Conservation (phyloP, 2,329 filamentous ascomycete genomes). For the Fusarium tuaranense region DNA sequence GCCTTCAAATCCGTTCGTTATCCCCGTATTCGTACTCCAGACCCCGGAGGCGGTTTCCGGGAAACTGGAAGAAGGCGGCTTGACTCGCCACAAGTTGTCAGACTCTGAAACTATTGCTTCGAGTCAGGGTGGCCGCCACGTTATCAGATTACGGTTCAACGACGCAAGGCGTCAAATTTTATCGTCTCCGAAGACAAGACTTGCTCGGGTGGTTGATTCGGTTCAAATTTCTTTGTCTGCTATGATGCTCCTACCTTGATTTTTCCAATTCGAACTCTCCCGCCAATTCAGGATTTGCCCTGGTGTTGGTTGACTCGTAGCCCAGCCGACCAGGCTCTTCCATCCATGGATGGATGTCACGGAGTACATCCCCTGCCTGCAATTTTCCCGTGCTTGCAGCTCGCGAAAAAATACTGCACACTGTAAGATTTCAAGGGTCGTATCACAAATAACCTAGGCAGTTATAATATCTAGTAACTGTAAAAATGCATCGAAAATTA, state of each 20-base stretch:
- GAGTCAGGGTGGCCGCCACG: conserved; percentile 7
- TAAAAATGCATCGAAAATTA: not conserved
- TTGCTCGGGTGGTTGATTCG: not conserved
- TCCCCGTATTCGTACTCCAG: conserved; percentile 30
- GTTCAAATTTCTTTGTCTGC: not conserved
- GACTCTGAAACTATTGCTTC: not conserved
- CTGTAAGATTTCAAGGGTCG: not conserved
- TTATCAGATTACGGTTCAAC: not conserved
- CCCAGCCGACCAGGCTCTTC: not conserved
- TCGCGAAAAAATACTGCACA: not conserved
- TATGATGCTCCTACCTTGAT: not conserved
- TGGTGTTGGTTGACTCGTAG: not conserved
- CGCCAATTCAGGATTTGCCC: not conserved
- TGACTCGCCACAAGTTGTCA: conserved; percentile 12
- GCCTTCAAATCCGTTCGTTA: not conserved
- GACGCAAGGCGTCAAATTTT: not conserved
- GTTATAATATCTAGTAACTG: too few relatives aligned
- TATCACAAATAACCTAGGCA: not conserved
- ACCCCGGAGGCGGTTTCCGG: conserved; percentile 3
- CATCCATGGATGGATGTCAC: not conserved
- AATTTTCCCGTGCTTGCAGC: not conserved
- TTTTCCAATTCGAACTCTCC: not conserved
- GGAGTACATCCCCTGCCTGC: conserved; percentile 5
- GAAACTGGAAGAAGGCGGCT: conserved; percentile 4
- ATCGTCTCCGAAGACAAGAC: not conserved